A percentile compares a stretch with the other conserved stretches of the same genome.
Evolutionary conservation across 2,329 filamentous ascomycete genomes (phyloP).

Genomic region (Macrophomina phaseolina): DNA sequence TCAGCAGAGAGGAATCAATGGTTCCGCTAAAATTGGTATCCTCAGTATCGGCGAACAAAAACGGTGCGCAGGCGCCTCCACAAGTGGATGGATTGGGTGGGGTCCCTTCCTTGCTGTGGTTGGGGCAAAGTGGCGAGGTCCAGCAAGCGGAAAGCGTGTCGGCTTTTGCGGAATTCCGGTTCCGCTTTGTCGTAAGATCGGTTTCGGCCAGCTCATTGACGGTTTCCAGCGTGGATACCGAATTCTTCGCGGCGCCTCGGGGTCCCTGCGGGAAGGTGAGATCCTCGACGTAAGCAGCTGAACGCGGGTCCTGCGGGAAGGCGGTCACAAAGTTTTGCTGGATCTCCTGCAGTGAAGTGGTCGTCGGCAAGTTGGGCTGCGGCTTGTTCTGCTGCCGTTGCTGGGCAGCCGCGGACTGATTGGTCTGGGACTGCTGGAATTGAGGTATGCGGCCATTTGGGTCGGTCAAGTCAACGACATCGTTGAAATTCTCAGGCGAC

Average conservation of each 20-base stretch:
- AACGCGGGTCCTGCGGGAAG: slow-evolving; percentile 26
- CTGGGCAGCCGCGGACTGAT: slow-evolving; percentile 13
- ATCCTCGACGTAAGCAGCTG: slow-evolving; percentile 37
- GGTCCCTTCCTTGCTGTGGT: slow-evolving; percentile 41
- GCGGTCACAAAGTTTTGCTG: slow-evolving; percentile 27
- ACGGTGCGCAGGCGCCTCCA: slow-evolving; percentile 47
- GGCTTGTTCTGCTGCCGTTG: slow-evolving; percentile 16
- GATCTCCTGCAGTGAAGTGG: slow-evolving; percentile 24
- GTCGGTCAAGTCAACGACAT: slow-evolving; percentile 21
- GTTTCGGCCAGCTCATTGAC: slow-evolving; percentile 30
- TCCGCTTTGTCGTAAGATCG: slow-evolving; percentile 40
- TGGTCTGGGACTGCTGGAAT: slow-evolving; percentile 11
- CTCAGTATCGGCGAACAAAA: slow-evolving; percentile 39
- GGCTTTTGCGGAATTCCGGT: slow-evolving; percentile 38
- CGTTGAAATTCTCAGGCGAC: slow-evolving; percentile 43
- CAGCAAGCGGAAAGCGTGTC: slow-evolving; percentile 49
- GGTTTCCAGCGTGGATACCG: slow-evolving; percentile 31
- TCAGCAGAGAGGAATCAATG: slow-evolving; percentile 37
- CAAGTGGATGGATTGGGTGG: slow-evolving; percentile 49
- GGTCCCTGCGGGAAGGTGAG: slow-evolving; percentile 46
- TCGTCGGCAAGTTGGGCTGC: slow-evolving; percentile 7
- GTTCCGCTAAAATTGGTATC: slow-evolving; percentile 30
- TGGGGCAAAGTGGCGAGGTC: slow-evolving; percentile 50
- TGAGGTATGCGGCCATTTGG: slow-evolving; percentile 21
- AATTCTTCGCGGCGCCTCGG: slow-evolving; percentile 32